Percentiles rank a stretch among this genome's conserved stretches.
Evolutionary conservation across 768 basidiomycete genomes (phyloP).

Genomic region (Tubosaeta sp.): DNA sequence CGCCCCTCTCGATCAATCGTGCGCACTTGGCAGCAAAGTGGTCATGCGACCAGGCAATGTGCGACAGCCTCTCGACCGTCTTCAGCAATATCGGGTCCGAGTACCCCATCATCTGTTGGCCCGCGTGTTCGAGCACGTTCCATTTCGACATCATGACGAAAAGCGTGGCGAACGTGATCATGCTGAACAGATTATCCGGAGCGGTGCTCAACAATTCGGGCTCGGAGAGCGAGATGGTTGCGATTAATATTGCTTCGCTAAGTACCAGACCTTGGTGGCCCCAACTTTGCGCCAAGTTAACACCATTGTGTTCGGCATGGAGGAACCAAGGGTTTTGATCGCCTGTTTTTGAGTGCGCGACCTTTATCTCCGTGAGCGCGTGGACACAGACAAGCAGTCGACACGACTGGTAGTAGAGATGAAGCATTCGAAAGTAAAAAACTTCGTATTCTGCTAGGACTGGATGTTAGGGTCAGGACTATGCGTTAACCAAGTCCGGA

Average conservation of each 20-base stretch:
- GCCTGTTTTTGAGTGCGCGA: constrained; percentile 16
- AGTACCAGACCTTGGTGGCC: constrained; percentile 36
- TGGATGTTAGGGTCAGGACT: constrained; percentile 27
- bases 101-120: constrained; percentile 34
- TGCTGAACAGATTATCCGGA: constrained; percentile 39
- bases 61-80: constrained; percentile 32
- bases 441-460: constrained; percentile 40
- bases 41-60: constrained; percentile 35
- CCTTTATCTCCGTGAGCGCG: constrained; percentile 27
- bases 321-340: constrained; percentile 29
- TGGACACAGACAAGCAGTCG: constrained; percentile 37
- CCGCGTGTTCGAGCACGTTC: constrained; percentile 32
- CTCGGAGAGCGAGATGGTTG: constrained; percentile 33
- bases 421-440: constrained; percentile 40
- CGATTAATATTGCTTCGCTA: constrained; percentile 36
- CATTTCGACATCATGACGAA: constrained; percentile 43
- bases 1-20: constrained; percentile 35
- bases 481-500: neutral
- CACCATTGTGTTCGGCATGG: constrained; percentile 30
- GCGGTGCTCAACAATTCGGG: constrained; percentile 35
- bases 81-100: constrained; percentile 35
- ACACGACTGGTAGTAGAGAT: constrained; percentile 38
- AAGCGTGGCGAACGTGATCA: constrained; percentile 42
- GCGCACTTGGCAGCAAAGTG: constrained; percentile 40
- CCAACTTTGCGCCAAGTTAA: constrained; percentile 32